Evolutionary conservation across 2,329 filamentous ascomycete species (phyloP).

Genomic region (Scedosporium boydii): DNA sequence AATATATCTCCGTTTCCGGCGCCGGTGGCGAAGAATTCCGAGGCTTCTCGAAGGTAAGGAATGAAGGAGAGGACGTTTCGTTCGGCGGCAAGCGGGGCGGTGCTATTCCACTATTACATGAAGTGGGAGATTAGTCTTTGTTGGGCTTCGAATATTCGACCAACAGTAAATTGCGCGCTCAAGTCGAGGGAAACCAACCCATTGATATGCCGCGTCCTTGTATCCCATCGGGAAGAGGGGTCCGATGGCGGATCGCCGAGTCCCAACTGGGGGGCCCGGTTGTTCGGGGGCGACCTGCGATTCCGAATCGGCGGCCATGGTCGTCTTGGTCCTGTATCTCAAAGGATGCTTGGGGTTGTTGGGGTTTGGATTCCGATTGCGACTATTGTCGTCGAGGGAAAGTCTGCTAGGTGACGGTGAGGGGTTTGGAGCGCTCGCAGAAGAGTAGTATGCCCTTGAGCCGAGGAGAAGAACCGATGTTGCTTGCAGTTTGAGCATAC

Average conservation of each 20-base stretch:
- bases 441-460: slow-evolving; percentile 27
- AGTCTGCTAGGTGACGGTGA: slow-evolving; percentile 2
- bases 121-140: neutral
- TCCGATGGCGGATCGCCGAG: neutral
- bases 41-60: slow-evolving; percentile 68
- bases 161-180: neutral
- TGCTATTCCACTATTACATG: slow-evolving; percentile 63
- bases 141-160: neutral
- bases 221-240: slow-evolving; percentile 76
- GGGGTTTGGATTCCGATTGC: neutral
- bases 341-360: slow-evolving; percentile 14
- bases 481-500: slow-evolving; percentile 36
- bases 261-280: neutral
- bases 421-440: slow-evolving; percentile 14
- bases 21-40: slow-evolving; percentile 41
- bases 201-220: slow-evolving; percentile 85
- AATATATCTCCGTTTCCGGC: slow-evolving; percentile 35
- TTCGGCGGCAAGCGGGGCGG: slow-evolving; percentile 78
- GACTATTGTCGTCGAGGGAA: slow-evolving; percentile 12
- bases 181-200: slow-evolving; percentile 47
- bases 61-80: slow-evolving; percentile 80
- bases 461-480: slow-evolving; percentile 28
- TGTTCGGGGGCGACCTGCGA: neutral
- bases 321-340: slow-evolving; percentile 5
- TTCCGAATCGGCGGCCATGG: slow-evolving; percentile 1